phyloP scores from a whole-genome alignment of 805 yeast genomes.

The Ogataea nitratoaversa region DNA sequence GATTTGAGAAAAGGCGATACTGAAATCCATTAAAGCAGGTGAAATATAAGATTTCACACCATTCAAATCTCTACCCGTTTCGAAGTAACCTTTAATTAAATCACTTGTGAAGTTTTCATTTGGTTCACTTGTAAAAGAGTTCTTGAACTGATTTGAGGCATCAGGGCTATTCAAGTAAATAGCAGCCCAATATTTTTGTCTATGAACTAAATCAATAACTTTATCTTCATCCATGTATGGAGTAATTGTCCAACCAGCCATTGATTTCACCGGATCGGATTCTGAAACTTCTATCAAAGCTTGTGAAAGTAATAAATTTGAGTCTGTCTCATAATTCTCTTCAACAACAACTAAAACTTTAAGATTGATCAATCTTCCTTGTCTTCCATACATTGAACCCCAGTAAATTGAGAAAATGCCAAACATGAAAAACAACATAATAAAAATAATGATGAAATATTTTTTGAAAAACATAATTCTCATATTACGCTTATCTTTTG shows the following conservation, averaged over 20 bases:
- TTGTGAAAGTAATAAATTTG: constrained; percentile 29
- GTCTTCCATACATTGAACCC: constrained; percentile 40
- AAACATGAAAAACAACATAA: constrained; percentile 35
- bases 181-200: constrained; percentile 61
- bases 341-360: constrained; percentile 38
- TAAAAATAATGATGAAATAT: constrained; percentile 13
- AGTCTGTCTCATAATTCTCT: constrained; percentile 22
- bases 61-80: constrained; percentile 60
- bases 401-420: constrained; percentile 43
- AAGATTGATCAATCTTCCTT: constrained; percentile 29
- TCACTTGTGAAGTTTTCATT: constrained; percentile 19
- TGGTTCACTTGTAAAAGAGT: constrained; percentile 36
- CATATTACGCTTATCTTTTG: constrained; percentile 10
- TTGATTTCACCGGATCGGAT: constrained; percentile 8
- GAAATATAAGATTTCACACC: constrained; percentile 42
- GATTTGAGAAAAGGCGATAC: constrained; percentile 21
- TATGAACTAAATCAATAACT: constrained; percentile 42
- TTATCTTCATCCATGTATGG: constrained; percentile 32
- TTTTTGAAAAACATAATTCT: constrained; percentile 13
- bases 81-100: constrained; percentile 37
- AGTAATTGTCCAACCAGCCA: constrained; percentile 36
- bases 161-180: constrained; percentile 44
- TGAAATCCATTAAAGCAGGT: constrained; percentile 39
- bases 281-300: constrained; percentile 20
- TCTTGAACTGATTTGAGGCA: constrained; percentile 36